Evolutionary conservation across 495 filamentous ascomycete species (phyloP), one percentile per base, ranked within the genome.

Genomic region (Trichoderma virens): DNA sequence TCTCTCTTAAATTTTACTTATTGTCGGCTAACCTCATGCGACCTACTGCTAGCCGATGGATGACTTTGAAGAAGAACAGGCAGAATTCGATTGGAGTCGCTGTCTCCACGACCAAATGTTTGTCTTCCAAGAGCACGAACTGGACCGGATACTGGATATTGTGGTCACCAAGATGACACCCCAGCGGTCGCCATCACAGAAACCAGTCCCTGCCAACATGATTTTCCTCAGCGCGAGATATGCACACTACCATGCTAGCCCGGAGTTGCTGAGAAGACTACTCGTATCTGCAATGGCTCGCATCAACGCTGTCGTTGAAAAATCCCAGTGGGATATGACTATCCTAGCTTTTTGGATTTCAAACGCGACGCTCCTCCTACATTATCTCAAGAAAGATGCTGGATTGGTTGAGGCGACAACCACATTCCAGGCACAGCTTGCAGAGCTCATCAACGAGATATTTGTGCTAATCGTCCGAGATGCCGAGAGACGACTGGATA

Each of bases 21-120:
- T 23, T 60, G 32, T 35, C 11, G 11, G 60, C 67, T 65, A 43
- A 69, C 35, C 59, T 59, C 60, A 47, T 64, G n/a, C n/a, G 59
- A 68, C 78, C 65, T 74, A 63, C 7, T 41, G 11, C 61, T 69
- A 97, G 91, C 80, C 86, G 38, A 81, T 86, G 2, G 92, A 92
- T 66, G 93, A 97, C 38, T 76, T 91, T 23, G 92, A 97, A 70
- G 90, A 90, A 64, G 91, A 97, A 62, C 85, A 87, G 51, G 92
- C 96, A 70, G 94, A 98, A 64, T 99, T 99, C 67, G 87, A 97
- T n/a, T 99, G 94, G 94, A 89, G 91, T 69, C 82, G 88, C 70
- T 99, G 94, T 76, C 78, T 96, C 54, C 92, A 96, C 71, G 94
- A 99, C 73, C 94, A 99, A 71, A 99, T 99, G 94, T 99, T 99